These are phyloP conservation scores for Euphorbia corollata DNA, from an alignment of 441 rosid species.

Conservation along the genomic window DNA sequence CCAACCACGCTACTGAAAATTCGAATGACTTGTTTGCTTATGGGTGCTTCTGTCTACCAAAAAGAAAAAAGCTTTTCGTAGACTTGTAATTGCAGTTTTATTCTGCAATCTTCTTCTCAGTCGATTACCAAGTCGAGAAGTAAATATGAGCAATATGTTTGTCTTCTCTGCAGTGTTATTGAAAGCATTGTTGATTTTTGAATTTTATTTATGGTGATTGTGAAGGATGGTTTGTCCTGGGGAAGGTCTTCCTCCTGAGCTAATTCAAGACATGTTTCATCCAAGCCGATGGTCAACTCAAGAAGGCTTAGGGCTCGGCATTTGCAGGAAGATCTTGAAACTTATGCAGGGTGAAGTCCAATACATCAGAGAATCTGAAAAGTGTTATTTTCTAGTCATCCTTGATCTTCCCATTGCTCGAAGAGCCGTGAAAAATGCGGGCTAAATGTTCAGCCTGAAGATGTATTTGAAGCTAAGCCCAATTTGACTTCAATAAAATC, in stretches of 20 bases:
- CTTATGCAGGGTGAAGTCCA: slow-evolving; percentile 88
- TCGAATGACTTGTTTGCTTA: no score
- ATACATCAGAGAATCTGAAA: slow-evolving; percentile 71
- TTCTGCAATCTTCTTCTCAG: background rate
- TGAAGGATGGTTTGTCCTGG: slow-evolving; percentile 91
- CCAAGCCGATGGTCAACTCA: slow-evolving; percentile 67
- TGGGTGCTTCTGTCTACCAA: no score
- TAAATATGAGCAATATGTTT: no score
- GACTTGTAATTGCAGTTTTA: background rate
- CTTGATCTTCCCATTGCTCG: slow-evolving; percentile 56
- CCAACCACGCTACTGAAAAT: no score
- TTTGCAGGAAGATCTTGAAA: slow-evolving; percentile 83
- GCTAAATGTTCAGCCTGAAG: background rate
- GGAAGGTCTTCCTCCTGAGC: slow-evolving; percentile 80
- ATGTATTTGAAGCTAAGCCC: background rate
- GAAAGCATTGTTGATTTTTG: background rate
- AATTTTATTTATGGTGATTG: slow-evolving; percentile 9
- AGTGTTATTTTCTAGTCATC: slow-evolving; percentile 61
- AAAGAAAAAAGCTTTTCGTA: no score
- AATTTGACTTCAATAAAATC: background rate
- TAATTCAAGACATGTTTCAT: slow-evolving; percentile 91
- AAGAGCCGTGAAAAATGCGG: slow-evolving; percentile 30
- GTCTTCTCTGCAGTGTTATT: no score
- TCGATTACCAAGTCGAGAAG: background rate
- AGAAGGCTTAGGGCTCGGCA: slow-evolving; percentile 83